Conservation (phyloP, 352 stramenopile genomes). For the Globisporangium takayamanum region DNA sequence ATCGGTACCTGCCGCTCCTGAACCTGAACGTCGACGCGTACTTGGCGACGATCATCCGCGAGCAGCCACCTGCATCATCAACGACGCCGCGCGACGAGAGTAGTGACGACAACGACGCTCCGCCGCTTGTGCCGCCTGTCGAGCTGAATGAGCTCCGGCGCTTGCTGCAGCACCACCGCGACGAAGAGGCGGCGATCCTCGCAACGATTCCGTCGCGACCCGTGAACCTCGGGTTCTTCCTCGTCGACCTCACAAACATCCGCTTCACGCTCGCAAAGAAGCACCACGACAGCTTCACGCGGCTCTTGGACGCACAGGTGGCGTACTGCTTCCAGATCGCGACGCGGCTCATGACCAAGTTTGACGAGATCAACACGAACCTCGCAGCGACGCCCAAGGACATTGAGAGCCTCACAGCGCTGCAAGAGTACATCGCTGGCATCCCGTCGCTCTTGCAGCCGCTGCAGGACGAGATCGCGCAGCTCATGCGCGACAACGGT, state of each 20-base stretch:
- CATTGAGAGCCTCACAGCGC: slow-evolving; percentile 86
- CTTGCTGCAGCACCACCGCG: slow-evolving; percentile 52
- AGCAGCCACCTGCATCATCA: slow-evolving; percentile 20
- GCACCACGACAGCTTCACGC: slow-evolving; percentile 68
- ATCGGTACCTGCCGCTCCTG: slow-evolving; percentile 84
- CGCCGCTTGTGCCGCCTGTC: slow-evolving; percentile 49
- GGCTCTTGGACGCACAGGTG: slow-evolving; percentile 64
- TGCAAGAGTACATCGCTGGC: slow-evolving; percentile 84
- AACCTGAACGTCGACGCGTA: slow-evolving; percentile 88
- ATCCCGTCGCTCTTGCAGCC: slow-evolving; percentile 66
- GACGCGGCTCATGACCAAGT: slow-evolving; percentile 67
- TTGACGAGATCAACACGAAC: slow-evolving; percentile 83
- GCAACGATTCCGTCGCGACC: slow-evolving; percentile 51
- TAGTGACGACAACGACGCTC: slow-evolving; percentile 31
- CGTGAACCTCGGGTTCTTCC: slow-evolving; percentile 73
- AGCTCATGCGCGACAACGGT: slow-evolving; percentile 75
- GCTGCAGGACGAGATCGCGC: slow-evolving; percentile 70
- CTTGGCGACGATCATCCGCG: slow-evolving; percentile 53
- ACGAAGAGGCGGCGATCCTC: slow-evolving; percentile 65
- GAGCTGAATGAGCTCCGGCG: slow-evolving; percentile 70
- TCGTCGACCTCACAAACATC: slow-evolving; percentile 78
- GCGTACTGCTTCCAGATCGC: slow-evolving; percentile 61
- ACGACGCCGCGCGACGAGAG: slow-evolving; percentile 26
- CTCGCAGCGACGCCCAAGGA: slow-evolving; percentile 81
- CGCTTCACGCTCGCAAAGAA: slow-evolving; percentile 69